Evolutionary conservation across 805 yeast genomes (phyloP).

Genomic region (Hanseniaspora meyeri): DNA sequence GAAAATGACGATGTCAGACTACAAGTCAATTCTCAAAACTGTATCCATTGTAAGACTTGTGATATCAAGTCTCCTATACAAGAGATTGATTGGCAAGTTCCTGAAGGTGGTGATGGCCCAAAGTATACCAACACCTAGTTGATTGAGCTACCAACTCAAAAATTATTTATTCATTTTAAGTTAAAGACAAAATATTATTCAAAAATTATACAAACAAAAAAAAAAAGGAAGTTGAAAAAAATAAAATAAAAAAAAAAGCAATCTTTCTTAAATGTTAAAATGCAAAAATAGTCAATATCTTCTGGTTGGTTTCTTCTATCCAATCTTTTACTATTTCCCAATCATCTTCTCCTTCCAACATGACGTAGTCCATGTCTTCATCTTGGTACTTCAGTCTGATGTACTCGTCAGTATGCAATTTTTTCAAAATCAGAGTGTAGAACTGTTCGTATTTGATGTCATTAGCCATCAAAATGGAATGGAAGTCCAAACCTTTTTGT

Average conservation of each 20-base stretch:
- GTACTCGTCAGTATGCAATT: slow-evolving; percentile 34
- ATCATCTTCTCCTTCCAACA: slow-evolving; percentile 75
- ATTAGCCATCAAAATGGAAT: slow-evolving; percentile 52
- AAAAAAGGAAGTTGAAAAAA: neutral
- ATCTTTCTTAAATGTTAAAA: slow-evolving; percentile 18
- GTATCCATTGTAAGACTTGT: slow-evolving; percentile 97
- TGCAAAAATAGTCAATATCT: slow-evolving; percentile 35
- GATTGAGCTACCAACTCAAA: neutral
- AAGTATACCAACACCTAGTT: slow-evolving; percentile 72
- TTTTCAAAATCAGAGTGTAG: slow-evolving; percentile 44
- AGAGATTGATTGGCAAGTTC: slow-evolving; percentile 92
- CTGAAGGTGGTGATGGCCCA: slow-evolving; percentile 99
- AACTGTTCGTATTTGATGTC: slow-evolving; percentile 41
- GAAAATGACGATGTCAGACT: slow-evolving; percentile 70
- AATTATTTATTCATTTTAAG: too few relatives aligned
- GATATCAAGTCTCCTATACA: slow-evolving; percentile 93
- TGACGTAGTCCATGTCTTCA: slow-evolving; percentile 90
- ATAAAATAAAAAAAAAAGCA: neutral
- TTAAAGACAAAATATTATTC: too few relatives aligned
- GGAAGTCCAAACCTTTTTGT: slow-evolving; percentile 38
- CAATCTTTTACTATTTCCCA: slow-evolving; percentile 74
- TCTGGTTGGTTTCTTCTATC: slow-evolving; percentile 40
- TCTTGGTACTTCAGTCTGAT: slow-evolving; percentile 67
- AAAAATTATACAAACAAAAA: neutral
- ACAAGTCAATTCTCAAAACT: slow-evolving; percentile 90